A percentile compares a stretch with the other conserved stretches of the same genome.
Evolutionary conservation across 371 early-diverging fungal genomes (phyloP).

Genomic region (Smittium mucronatum): DNA sequence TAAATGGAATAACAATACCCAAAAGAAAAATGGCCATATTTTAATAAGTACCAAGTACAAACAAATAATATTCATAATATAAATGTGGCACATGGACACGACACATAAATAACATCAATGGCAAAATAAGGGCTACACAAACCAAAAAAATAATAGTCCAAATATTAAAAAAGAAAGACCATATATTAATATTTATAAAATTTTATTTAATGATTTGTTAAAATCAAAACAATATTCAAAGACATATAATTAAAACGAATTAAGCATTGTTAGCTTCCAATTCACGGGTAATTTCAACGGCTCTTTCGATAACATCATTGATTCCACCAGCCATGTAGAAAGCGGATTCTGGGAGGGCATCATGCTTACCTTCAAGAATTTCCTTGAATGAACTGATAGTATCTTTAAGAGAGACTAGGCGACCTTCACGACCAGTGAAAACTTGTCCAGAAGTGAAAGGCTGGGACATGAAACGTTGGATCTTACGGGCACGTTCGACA

Average conservation of each 20-base stretch:
- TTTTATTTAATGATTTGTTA: background rate
- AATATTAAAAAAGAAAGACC: no score
- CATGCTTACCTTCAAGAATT: constrained; percentile 93
- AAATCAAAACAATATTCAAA: background rate
- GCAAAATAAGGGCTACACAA: no score
- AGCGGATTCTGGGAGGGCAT: constrained; percentile 86
- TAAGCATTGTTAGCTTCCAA: constrained; percentile 27
- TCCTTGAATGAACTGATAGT: constrained; percentile 94
- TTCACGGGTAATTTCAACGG: constrained; percentile 73
- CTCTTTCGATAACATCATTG: constrained; percentile 87
- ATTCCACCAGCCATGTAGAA: constrained; percentile 98
- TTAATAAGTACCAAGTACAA: no score
- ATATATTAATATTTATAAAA: no score
- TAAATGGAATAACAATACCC: no score
- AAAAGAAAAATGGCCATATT: no score
- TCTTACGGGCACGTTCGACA: constrained; percentile 91
- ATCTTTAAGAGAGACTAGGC: constrained; percentile 83
- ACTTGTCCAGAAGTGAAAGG: constrained; percentile 94
- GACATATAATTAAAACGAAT: background rate
- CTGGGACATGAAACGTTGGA: constrained; percentile 96
- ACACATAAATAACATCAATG: no score
- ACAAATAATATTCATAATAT: no score
- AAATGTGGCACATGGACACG: no score
- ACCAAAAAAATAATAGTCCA: no score
- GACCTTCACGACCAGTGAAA: constrained; percentile 96